Evolutionary conservation across 2,329 filamentous ascomycete genomes (phyloP).

Genomic region (Pseudogymnoascus pannorum): DNA sequence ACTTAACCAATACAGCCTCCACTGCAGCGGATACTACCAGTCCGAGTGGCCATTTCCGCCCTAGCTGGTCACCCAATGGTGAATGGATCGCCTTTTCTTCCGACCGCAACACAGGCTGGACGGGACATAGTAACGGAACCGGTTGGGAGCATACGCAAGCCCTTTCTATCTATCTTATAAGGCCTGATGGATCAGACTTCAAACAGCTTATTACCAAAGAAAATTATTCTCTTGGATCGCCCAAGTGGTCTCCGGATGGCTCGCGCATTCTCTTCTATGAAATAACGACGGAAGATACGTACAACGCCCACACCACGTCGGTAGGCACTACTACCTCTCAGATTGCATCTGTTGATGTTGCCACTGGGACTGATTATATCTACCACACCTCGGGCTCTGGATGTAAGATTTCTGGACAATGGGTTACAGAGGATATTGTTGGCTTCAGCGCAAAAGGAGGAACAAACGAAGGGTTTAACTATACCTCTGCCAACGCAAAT

Average conservation of each 20-base stretch:
- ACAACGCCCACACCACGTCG: slow-evolving; percentile 29
- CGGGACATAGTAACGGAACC: slow-evolving; percentile 33
- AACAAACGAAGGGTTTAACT: slow-evolving; percentile 16
- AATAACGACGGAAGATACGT: slow-evolving; percentile 33
- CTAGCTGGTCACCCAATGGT: slow-evolving; percentile 35
- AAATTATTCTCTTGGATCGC: slow-evolving; percentile 33
- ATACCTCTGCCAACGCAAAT: slow-evolving; percentile 14
- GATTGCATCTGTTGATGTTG: slow-evolving; percentile 33
- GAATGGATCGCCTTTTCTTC: slow-evolving; percentile 36
- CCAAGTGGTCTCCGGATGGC: slow-evolving; percentile 33
- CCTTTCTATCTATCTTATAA: slow-evolving; percentile 34
- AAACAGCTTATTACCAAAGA: slow-evolving; percentile 28
- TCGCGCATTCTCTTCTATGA: slow-evolving; percentile 34
- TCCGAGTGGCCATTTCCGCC: slow-evolving; percentile 33
- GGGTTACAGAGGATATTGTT: slow-evolving; percentile 13
- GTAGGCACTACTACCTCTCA: slow-evolving; percentile 26
- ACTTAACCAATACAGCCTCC: slow-evolving; percentile 31
- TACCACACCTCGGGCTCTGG: slow-evolving; percentile 19
- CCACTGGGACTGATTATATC: slow-evolving; percentile 30
- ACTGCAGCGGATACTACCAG: slow-evolving; percentile 20
- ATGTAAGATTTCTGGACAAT: slow-evolving; percentile 17
- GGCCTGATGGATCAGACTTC: slow-evolving; percentile 32
- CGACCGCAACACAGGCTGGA: slow-evolving; percentile 36
- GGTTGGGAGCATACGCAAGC: slow-evolving; percentile 36
- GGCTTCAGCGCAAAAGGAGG: slow-evolving; percentile 17